Evolutionary conservation across 805 yeast genomes (phyloP).

Genomic region (Candida boidinii): DNA sequence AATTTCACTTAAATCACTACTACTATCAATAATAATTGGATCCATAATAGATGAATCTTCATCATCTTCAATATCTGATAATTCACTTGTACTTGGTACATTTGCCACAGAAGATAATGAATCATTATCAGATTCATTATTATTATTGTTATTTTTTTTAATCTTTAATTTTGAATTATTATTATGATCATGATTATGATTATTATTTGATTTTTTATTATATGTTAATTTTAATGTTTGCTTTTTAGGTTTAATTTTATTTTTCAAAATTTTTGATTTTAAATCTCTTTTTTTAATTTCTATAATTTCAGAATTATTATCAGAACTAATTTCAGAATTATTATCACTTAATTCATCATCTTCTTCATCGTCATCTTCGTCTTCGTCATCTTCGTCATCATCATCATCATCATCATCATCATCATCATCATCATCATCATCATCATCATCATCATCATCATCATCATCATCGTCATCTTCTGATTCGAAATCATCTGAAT

Average conservation of each 20-base stretch:
- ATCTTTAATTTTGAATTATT: constrained; percentile 1
- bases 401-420: constrained; percentile 18
- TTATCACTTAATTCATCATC: constrained; percentile 14
- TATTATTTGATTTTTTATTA: not conserved
- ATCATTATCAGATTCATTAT: no score
- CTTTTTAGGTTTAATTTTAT: constrained; percentile 1
- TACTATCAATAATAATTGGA: no score
- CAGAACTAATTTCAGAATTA: constrained; percentile 6
- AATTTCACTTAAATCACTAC: no score
- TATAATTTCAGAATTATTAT: constrained; percentile 11
- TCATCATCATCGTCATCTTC: no score
- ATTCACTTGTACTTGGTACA: no score
- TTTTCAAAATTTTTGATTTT: constrained; percentile 1
- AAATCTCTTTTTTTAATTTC: constrained; percentile 4
- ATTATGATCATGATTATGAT: not conserved
- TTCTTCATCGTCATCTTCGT: constrained; percentile 15
- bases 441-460: constrained; percentile 20
- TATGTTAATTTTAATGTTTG: not conserved
- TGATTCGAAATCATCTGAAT: constrained; percentile 9
- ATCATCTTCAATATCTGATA: no score
- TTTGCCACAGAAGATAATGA: no score
- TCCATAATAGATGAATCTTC: no score
- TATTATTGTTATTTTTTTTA: not conserved
- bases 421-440: constrained; percentile 14
- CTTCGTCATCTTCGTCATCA: constrained; percentile 7